Percentiles rank a stretch among this genome's conserved stretches.
These are phyloP conservation scores for Dendrocalamus sinicus DNA, from an alignment of 176 grass and related monocot species.

Conservation along the genomic window DNA sequence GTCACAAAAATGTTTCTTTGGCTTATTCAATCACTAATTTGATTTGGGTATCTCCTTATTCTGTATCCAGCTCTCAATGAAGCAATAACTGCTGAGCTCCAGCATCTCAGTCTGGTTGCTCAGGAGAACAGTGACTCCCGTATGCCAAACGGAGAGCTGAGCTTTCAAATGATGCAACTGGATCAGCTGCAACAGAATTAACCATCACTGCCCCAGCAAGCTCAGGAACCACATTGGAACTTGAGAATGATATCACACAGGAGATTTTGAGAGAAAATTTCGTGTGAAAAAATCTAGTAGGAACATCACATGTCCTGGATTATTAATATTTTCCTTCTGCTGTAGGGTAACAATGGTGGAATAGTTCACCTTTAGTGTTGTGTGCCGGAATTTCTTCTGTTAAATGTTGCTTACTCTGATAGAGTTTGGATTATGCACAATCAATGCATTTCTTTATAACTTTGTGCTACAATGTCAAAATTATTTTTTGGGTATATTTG, in stretches of 20 bases:
- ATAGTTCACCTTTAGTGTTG: neutral
- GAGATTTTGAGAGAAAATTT: neutral
- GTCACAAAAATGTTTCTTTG: neutral
- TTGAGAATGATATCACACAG: neutral
- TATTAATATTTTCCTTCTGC: neutral
- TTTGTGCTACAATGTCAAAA: neutral
- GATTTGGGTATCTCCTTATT: neutral
- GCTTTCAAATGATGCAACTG: constrained; percentile 44
- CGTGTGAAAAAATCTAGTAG: neutral
- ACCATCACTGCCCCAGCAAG: neutral
- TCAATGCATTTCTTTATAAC: neutral
- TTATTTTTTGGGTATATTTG: neutral
- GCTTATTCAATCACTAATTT: neutral
- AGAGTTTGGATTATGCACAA: neutral
- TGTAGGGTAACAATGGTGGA: neutral
- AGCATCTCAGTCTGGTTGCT: constrained; percentile 42
- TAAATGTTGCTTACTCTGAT: neutral
- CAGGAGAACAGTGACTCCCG: constrained; percentile 44
- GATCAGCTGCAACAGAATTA: constrained; percentile 54
- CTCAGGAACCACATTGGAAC: neutral
- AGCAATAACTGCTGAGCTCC: constrained; percentile 50
- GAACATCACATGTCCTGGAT: neutral
- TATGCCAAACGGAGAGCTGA: constrained; percentile 32
- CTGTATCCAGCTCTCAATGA: constrained; percentile 53
- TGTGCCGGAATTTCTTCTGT: too few relatives aligned